phyloP scores from a whole-genome alignment of 176 grass and related monocot species.

The Echinochloa phyllopogon region DNA sequence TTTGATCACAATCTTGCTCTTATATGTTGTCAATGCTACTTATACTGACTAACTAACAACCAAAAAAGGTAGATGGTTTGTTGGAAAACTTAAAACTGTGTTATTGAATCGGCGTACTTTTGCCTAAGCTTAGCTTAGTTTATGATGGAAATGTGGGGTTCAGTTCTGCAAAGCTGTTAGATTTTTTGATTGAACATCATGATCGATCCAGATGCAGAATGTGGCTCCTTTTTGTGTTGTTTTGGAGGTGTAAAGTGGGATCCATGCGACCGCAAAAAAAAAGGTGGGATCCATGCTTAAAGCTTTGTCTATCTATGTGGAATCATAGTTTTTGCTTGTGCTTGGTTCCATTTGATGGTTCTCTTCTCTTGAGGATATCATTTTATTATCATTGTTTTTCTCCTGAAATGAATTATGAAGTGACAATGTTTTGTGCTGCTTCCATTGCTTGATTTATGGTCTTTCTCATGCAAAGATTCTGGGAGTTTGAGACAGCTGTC shows the following conservation, averaged over 20 bases:
- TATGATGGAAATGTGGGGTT: slow-evolving; percentile 30
- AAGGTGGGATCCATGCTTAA: not conserved
- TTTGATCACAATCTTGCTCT: slow-evolving; percentile 25
- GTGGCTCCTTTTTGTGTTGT: slow-evolving; percentile 37
- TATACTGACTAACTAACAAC: slow-evolving; percentile 32
- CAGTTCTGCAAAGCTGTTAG: not conserved
- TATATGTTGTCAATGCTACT: not conserved
- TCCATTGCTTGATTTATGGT: not conserved
- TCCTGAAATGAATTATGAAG: not conserved
- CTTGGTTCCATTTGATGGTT: not conserved
- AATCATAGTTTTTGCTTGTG: not conserved
- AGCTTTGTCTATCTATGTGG: not conserved
- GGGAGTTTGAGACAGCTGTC: not conserved
- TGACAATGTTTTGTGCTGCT: not conserved
- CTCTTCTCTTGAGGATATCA: not conserved
- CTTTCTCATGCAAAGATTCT: not conserved
- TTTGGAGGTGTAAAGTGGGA: slow-evolving; percentile 27
- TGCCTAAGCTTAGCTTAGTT: slow-evolving; percentile 28
- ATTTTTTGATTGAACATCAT: not conserved
- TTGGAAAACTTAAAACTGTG: not conserved
- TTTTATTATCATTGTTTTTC: not conserved
- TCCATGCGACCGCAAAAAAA: too few relatives aligned
- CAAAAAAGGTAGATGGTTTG: slow-evolving; percentile 30
- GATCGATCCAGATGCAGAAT: slow-evolving; percentile 1
- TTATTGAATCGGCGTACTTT: not conserved